These are phyloP conservation scores for Russula sp. DNA, from an alignment of 768 basidiomycete species.

Conservation along the genomic window DNA sequence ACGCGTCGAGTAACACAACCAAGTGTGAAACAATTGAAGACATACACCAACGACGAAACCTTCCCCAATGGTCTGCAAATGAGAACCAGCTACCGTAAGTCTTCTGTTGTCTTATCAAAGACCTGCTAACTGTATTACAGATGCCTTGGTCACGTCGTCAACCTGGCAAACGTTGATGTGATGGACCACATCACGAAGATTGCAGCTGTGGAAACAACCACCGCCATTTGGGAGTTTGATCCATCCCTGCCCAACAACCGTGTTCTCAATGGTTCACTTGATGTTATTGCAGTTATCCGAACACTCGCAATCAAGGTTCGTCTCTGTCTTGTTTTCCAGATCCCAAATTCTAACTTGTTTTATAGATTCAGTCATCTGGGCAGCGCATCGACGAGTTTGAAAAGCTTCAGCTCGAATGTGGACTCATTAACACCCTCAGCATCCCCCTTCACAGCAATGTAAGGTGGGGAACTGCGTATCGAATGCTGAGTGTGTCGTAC, in stretches of 20 bases:
- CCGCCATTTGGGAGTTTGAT: constrained; percentile 8
- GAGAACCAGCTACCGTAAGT: not conserved
- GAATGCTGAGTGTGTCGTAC: not conserved
- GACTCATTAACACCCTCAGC: no score
- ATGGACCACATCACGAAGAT: constrained; percentile 4
- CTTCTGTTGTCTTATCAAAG: not conserved
- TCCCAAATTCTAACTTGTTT: not conserved
- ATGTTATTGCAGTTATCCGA: not conserved
- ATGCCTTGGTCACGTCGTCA: not conserved
- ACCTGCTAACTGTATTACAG: not conserved
- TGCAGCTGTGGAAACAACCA: not conserved
- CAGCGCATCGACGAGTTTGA: no score
- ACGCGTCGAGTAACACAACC: not conserved
- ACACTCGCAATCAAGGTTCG: not conserved
- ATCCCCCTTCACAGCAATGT: not conserved
- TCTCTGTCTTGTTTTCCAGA: not conserved
- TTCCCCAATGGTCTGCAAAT: not conserved
- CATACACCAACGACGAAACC: not conserved
- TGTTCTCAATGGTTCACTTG: not conserved
- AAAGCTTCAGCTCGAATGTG: no score
- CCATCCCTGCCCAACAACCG: not conserved
- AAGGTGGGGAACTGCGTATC: not conserved
- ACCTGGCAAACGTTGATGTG: not conserved
- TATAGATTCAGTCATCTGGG: no score
- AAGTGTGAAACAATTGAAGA: not conserved